Evolutionary conservation across 345 rosid species (phyloP), one percentile per base, ranked within the genome.

Genomic region (Citrus hindsii): DNA sequence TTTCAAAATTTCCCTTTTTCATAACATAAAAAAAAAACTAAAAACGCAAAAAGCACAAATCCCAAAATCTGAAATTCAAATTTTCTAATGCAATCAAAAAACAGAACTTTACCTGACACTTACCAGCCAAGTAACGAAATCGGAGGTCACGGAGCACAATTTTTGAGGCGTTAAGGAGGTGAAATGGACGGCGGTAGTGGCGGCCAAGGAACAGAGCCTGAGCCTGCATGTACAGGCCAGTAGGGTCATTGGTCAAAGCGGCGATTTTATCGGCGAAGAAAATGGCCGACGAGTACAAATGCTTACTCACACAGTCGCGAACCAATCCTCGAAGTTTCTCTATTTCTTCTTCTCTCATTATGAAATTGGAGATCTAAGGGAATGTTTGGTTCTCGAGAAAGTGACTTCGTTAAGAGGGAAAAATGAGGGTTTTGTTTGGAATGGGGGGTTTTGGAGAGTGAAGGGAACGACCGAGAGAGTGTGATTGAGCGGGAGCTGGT

Each of bases 231-330:
- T 94, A 96, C 67, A 96, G 83, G 77, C 92, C 98, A 46, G 98
- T 87, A 9, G 99, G 98, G 67, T 92, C 97, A 37, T 80, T 86
- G 72, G 98, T 89, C 76, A 96, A 82, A 38, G 93, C 92, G 9
- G 98, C 95, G 21, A 92, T 93, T 77, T 96, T 92, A 69, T 96
- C 93, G 56, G 98, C 97, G 87, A 94, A 94, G 90, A 96, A 94
- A 64, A 96, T 96, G 68, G 98, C 99, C 7, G 98, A 96, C 6
- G 98, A 96, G 88, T 94, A 94, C 13, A 96, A 79, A 72, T 96
- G 99, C 88, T 95, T 95, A 89, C 92, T 93, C n/a, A 93, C 94
- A 77, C 99, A 95, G 84, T 93, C 98, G 46, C 98, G 84, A 75
- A 94, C 98, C 51, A 96, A 92, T 22, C 98, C 94, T 1, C 99